phyloP scores from a whole-genome alignment of 1,139 yeast genomes.

The Pichia sp. region DNA sequence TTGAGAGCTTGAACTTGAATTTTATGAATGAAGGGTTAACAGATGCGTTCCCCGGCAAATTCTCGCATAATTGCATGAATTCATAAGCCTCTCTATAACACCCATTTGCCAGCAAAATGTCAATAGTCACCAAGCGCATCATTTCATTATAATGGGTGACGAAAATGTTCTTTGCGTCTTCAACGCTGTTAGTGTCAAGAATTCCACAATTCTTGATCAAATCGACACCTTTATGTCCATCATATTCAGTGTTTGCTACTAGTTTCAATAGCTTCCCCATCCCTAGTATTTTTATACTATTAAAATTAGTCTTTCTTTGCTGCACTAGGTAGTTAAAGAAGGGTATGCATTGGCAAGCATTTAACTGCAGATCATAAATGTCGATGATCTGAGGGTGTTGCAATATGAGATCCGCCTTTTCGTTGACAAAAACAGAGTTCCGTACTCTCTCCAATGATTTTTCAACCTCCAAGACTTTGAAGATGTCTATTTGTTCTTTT shows the following conservation, averaged over 20 bases:
- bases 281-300: constrained; percentile 3
- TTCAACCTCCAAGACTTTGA: background rate
- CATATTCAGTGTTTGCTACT: background rate
- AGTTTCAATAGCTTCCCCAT: constrained; percentile 10
- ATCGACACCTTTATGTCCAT: constrained; percentile 9
- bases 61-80: constrained; percentile 1
- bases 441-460: background rate
- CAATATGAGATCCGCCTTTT: constrained; percentile 6
- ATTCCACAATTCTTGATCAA: constrained; percentile 13
- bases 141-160: constrained; percentile 6
- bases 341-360: background rate
- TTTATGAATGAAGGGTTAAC: constrained; percentile 1
- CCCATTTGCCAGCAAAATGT: constrained; percentile 6
- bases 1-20: constrained; percentile 7
- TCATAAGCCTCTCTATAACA: constrained; percentile 6
- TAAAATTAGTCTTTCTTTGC: constrained; percentile 3
- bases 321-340: constrained; percentile 3
- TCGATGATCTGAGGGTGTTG: background rate
- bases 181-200: background rate
- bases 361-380: constrained; percentile 10
- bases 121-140: constrained; percentile 10
- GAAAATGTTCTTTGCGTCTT: constrained; percentile 1
- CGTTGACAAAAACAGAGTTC: background rate
- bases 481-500: no score
- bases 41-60: background rate